Base-by-base conservation (phyloP, 805 yeast species). In the Monosporozyma servazzii region DNA sequence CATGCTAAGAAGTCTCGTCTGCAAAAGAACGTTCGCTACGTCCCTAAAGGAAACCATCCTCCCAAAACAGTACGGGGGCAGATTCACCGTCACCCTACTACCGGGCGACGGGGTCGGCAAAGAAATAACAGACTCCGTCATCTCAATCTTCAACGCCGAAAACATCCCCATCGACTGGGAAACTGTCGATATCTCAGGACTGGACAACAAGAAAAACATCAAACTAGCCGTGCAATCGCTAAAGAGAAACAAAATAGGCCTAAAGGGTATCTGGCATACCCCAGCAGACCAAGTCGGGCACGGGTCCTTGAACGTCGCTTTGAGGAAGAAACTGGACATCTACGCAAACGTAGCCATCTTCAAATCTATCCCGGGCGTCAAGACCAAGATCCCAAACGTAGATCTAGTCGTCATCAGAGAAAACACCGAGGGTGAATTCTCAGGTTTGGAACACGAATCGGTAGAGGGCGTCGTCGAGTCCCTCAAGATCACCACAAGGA, bases 81-180 rank as follows among this genome's bases (percentile, higher is more conserved):
- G 84, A 69, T 90, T 81, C 78, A 86, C 91, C 49, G 96, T 93
- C 53, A 91, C 99, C 48, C 78, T 91, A 69, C 84, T 91, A 62
- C 98, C 98, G 53, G 96, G 99, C 73, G 99, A 91, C 69, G 98
- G 98, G 80, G 86, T 90, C 60, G 99, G 99, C 71, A 84, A 84
- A 67, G 96, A 90, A 75, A 87, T 90, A 68, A 85, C 98, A 53
- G 91, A 86, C 70, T 86, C 97, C 25, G 99, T 91, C 54, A 83
- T 86, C 71, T 80, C 88, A 60, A 86, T 91, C 68, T 91, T 91
- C 78, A 79, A 82, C 67, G 80, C 88, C 56, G 89, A 86, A 72
- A 81, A 80, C 59, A 85, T 93, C 44, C 99, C 99, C 60, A 83
- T 91, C 59, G 96, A 89, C 62, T 93, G 93, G 86, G 98, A 93